Percentiles rank a stretch among this genome's conserved stretches.
Evolutionary conservation across 352 stramenopile genomes (phyloP).

Genomic region (Elongisporangium prolatum): DNA sequence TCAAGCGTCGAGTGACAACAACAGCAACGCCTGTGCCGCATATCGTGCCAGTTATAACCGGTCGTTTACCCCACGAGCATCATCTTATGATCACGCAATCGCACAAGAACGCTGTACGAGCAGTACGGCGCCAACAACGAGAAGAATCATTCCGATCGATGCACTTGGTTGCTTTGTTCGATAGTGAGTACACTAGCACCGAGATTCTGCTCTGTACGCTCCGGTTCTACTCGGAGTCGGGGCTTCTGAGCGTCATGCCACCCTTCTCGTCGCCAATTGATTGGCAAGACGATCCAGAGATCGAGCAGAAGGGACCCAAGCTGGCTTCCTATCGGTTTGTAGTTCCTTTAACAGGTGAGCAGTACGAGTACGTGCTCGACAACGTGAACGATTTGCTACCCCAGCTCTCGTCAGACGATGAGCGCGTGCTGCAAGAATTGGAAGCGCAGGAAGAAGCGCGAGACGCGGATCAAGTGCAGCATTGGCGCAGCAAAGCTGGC

Average conservation of each 20-base stretch:
- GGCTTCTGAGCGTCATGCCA: constrained; percentile 47
- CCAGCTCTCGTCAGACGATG: constrained; percentile 27
- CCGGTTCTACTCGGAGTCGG: constrained; percentile 40
- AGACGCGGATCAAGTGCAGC: constrained; percentile 18
- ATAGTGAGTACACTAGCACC: constrained; percentile 6
- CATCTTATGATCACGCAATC: constrained; percentile 16
- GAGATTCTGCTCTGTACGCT: constrained; percentile 44
- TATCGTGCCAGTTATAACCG: constrained; percentile 6
- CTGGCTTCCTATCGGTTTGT: constrained; percentile 43
- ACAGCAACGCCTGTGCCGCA: constrained; percentile 12
- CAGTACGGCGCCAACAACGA: constrained; percentile 34
- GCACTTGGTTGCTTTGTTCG: constrained; percentile 47
- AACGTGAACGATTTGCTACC: constrained; percentile 55
- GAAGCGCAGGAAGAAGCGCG: constrained; percentile 35
- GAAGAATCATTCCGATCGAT: constrained; percentile 58
- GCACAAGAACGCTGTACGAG: constrained; percentile 20
- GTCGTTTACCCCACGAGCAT: constrained; percentile 13
- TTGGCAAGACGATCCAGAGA: constrained; percentile 26
- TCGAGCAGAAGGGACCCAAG: constrained; percentile 25
- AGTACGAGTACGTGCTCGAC: constrained; percentile 59
- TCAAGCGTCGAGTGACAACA: constrained; percentile 4
- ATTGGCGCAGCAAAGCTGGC: constrained; percentile 12
- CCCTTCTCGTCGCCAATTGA: constrained; percentile 46
- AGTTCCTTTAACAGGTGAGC: constrained; percentile 16
- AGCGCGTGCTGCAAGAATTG: constrained; percentile 35